phyloP scores from a whole-genome alignment of 2,329 filamentous ascomycete genomes.

The Dactylonectria macrodidyma region DNA sequence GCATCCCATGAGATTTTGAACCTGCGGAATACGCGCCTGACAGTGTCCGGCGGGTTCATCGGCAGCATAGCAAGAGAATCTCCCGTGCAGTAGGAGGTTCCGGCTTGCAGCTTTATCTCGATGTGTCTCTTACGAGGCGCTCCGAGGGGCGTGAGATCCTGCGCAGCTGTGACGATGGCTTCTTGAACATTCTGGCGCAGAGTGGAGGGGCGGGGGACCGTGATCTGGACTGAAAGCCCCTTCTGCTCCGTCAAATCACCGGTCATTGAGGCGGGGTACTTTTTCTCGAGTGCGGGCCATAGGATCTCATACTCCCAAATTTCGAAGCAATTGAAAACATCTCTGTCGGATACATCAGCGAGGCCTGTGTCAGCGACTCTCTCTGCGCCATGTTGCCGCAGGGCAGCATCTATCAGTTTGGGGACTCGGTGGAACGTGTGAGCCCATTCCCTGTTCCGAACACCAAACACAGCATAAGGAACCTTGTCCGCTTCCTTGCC shows the following conservation, averaged over 20 bases:
- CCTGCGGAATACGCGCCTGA: slow-evolving; percentile 74
- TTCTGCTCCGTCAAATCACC: slow-evolving; percentile 21
- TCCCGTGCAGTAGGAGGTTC: slow-evolving; percentile 77
- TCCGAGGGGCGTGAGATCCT: slow-evolving; percentile 39
- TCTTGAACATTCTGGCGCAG: slow-evolving; percentile 46
- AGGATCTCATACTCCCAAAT: slow-evolving; percentile 73
- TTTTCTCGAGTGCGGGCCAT: slow-evolving; percentile 65
- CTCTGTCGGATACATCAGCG: slow-evolving; percentile 73
- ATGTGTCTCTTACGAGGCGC: slow-evolving; percentile 71
- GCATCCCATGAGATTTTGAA: slow-evolving; percentile 81
- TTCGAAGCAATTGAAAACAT: slow-evolving; percentile 79
- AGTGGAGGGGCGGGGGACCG: slow-evolving; percentile 41
- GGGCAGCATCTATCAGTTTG: slow-evolving; percentile 69
- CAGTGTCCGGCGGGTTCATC: slow-evolving; percentile 74
- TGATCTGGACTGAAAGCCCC: slow-evolving; percentile 38
- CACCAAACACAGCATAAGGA: slow-evolving; percentile 79
- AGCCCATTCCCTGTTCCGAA: slow-evolving; percentile 71
- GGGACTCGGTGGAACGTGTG: slow-evolving; percentile 79
- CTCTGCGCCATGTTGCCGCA: slow-evolving; percentile 56
- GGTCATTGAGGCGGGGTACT: slow-evolving; percentile 47
- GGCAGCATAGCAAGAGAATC: slow-evolving; percentile 85
- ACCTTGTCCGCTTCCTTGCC: slow-evolving; percentile 68
- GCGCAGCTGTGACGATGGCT: slow-evolving; percentile 40
- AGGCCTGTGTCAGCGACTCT: slow-evolving; percentile 63
- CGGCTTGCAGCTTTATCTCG: slow-evolving; percentile 76